These are phyloP conservation scores for Sicyos edulis DNA, from an alignment of 306 rosid species.

Conservation along the genomic window DNA sequence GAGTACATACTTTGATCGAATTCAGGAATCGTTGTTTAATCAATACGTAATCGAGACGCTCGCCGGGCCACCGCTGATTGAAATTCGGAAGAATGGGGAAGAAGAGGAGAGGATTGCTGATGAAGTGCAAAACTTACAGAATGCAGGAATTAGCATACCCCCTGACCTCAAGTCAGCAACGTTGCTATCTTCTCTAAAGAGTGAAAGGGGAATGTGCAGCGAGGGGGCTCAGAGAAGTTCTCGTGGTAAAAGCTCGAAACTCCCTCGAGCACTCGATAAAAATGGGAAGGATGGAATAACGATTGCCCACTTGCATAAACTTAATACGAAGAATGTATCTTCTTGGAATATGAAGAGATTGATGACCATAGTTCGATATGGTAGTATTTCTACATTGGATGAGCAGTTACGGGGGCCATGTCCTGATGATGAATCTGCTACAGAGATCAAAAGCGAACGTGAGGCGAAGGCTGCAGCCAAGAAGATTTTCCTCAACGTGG, in stretches of 20 bases:
- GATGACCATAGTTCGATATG: slow-evolving; percentile 60
- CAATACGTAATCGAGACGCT: slow-evolving; percentile 77
- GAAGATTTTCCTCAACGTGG: slow-evolving; percentile 76
- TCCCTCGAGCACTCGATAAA: slow-evolving; percentile 38
- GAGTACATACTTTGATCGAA: slow-evolving; percentile 72
- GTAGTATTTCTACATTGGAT: slow-evolving; percentile 59
- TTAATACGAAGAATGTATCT: slow-evolving; percentile 67
- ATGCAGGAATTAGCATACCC: slow-evolving; percentile 73
- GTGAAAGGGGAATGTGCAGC: slow-evolving; percentile 41
- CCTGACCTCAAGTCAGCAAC: slow-evolving; percentile 52
- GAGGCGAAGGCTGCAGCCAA: slow-evolving; percentile 81
- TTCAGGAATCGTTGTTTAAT: slow-evolving; percentile 70
- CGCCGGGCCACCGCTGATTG: slow-evolving; percentile 68
- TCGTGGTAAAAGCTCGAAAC: slow-evolving; percentile 26
- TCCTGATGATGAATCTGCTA: slow-evolving; percentile 40
- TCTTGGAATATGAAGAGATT: slow-evolving; percentile 97
- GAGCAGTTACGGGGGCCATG: slow-evolving; percentile 50
- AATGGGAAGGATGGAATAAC: slow-evolving; percentile 53
- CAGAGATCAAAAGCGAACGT: slow-evolving; percentile 57
- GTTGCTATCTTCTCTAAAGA: slow-evolving; percentile 32
- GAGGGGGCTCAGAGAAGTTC: slow-evolving; percentile 37
- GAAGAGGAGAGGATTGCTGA: slow-evolving; percentile 64
- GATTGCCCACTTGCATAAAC: slow-evolving; percentile 63
- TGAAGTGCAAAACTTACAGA: slow-evolving; percentile 71
- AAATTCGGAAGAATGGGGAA: slow-evolving; percentile 48